phyloP scores from a whole-genome alignment of 257 asterid genomes.

The Ilex aquifolium region DNA sequence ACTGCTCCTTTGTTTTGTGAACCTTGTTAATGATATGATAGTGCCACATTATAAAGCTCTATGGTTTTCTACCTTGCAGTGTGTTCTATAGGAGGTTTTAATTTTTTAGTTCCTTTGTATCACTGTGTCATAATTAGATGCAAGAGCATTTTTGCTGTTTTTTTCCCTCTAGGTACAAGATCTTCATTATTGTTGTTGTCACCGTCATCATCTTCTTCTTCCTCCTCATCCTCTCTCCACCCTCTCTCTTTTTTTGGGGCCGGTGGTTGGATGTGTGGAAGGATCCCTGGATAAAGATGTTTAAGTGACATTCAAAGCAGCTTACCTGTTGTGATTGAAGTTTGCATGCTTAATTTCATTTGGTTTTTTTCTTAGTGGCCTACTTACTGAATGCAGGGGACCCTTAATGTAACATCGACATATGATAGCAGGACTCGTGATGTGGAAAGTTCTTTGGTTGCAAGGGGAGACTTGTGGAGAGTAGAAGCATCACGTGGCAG shows the following conservation, averaged over 20 bases:
- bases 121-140: too few relatives aligned
- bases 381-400: slow-evolving; percentile 48
- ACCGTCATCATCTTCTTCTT: not conserved
- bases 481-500: slow-evolving; percentile 90
- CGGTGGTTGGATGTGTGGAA: not conserved
- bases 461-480: slow-evolving; percentile 97
- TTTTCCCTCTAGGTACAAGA: too few relatives aligned
- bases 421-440: slow-evolving; percentile 68
- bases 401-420: slow-evolving; percentile 69
- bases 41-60: too few relatives aligned
- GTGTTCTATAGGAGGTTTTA: too few relatives aligned
- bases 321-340: not conserved
- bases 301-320: not conserved
- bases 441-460: slow-evolving; percentile 71
- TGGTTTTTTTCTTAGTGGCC: not conserved
- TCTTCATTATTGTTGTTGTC: too few relatives aligned
- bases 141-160: too few relatives aligned
- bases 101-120: too few relatives aligned
- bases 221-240: not conserved
- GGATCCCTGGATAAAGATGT: not conserved
- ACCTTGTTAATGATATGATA: too few relatives aligned
- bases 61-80: too few relatives aligned
- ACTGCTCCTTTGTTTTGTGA: too few relatives aligned
- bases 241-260: not conserved
- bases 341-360: not conserved